Evolutionary conservation across 495 filamentous ascomycete genomes (phyloP), one percentile per base, ranked within the genome.

Genomic region (Hyphodiscus hymeniophilus): DNA sequence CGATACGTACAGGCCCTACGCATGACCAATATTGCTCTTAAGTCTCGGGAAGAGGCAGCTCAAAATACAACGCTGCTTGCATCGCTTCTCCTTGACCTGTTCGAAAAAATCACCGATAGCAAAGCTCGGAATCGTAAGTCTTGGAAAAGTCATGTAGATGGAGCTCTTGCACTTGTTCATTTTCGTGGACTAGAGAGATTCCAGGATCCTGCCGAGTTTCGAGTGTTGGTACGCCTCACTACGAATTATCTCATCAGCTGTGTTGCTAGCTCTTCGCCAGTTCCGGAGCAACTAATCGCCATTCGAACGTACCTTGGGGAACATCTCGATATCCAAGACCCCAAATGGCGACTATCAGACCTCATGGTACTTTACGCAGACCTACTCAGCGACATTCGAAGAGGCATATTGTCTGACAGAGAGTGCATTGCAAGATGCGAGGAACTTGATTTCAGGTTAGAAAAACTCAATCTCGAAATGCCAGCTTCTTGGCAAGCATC

Each of bases 31-130:
- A 51, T 17, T 2, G 42, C 42, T 20, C 30, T 51, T 15, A 16
- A 21, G n/a, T 45, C 31, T 23, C 35, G 21, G 2, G 17, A 51
- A 7, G 21, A n/a, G 15, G 48, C 41, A 11, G 38, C 18, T 3
- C 69, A 74, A 34, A 79, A 84, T 57, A 66, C 68, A 40, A 79
- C 79, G 3, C 69, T 84, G 54, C 73, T 79, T 20, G 69, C 76
- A 0, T 70, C 81, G 22, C 60, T 84, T 7, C 68, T 82, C 30
- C 66, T 84, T 23, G 73, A 71, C 11, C 55, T 76, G 1, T 80
- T 75, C 42, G 74, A 63, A 54, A 67, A 76, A 52, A 67, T 78
- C 43, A 66, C 68, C 0, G 26, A 5, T 10, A 71, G 23, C 17
- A 4, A 15, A 36, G 4, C 34, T 18, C 34, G 17, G 6, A 18